These are phyloP conservation scores for Amylostereum areolatum DNA, from an alignment of 1,284 basidiomycete genomes.

Conservation along the genomic window DNA sequence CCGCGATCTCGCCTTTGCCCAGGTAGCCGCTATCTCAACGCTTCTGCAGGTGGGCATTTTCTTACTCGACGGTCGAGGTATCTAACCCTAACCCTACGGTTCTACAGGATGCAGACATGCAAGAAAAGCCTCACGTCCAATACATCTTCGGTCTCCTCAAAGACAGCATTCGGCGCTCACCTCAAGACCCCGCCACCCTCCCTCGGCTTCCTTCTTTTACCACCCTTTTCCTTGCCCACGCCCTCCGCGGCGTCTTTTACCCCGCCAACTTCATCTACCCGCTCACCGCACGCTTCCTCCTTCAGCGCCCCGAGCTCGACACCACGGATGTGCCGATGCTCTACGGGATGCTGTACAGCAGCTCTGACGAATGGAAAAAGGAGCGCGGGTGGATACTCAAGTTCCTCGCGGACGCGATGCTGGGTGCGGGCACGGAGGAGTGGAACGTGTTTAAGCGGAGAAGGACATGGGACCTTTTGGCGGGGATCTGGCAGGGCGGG, in stretches of 20 bases:
- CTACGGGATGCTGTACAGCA: slow-evolving; percentile 80
- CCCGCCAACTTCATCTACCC: slow-evolving; percentile 82
- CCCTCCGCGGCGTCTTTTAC: slow-evolving; percentile 72
- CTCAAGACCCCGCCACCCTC: slow-evolving; percentile 26
- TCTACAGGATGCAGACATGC: slow-evolving; percentile 58
- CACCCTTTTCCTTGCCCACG: slow-evolving; percentile 76
- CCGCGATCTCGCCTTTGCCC: slow-evolving; percentile 51
- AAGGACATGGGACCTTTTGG: slow-evolving; percentile 84
- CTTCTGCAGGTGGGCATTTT: slow-evolving; percentile 45
- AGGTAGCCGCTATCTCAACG: slow-evolving; percentile 49
- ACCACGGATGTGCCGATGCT: slow-evolving; percentile 77
- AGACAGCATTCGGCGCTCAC: slow-evolving; percentile 41
- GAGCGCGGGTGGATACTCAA: slow-evolving; percentile 87
- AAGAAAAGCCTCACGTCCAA: slow-evolving; percentile 74
- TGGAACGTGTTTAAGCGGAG: slow-evolving; percentile 79
- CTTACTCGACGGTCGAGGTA: not conserved
- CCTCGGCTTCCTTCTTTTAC: slow-evolving; percentile 68
- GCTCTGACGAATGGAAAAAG: slow-evolving; percentile 73
- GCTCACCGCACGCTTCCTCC: slow-evolving; percentile 71
- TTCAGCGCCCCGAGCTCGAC: slow-evolving; percentile 79
- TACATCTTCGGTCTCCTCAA: slow-evolving; percentile 74
- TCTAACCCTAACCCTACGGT: not conserved
- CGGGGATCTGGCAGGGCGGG: slow-evolving; percentile 71
- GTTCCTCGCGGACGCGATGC: slow-evolving; percentile 79
- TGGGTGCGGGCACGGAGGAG: slow-evolving; percentile 58